Base-by-base conservation (phyloP, 306 rosid genomes). In the Acacia crassicarpa region DNA sequence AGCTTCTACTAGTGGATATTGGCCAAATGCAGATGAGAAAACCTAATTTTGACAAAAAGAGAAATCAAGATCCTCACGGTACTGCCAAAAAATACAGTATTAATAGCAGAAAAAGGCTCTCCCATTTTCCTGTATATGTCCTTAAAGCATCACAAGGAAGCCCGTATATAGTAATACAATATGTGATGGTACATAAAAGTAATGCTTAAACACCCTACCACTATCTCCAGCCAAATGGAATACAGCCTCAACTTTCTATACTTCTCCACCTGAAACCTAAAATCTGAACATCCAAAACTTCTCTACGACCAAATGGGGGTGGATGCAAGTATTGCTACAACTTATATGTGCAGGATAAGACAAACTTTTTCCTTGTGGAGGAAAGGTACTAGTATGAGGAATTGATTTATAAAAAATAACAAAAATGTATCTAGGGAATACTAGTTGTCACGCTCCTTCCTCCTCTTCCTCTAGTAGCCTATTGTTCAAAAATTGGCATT, bases 11-110 rank as follows among this genome's bases (percentile, higher is more conserved):
- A 45, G 15, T 6, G 17, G 12, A 25, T 23, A 6, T 49, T 66
- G 27, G 19, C 23, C 72, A 67, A 67, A 1, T 20, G 48, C 25
- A 19, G 15, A 67, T 19, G 22, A 67, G 25, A 79, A 32, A 72
- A 85, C 80, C 72, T 43, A 76, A 33, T 67, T 80, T 75, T 61
- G 63, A 49, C 59, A 75, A 25, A 46, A 51, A 30, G 43, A 16
- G 41, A 45, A 68, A 11, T 66, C 23, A 8, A 80, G 16, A 67
- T 67, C 65, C 72, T 54, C 25, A 44, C 77, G 46, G 14, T 76
- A 72, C 46, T 38, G 40, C 67, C 41, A 44, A 4, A 33, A 67
- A 2, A 38, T 3, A 67, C 49, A 67, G 22, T 2, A 67, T 8
- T 8, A 17, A 6, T 2, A 23, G 35, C 19, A 16, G 11, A 38